phyloP scores from a whole-genome alignment of 1,139 yeast genomes.

The Taiozyma sp. region DNA sequence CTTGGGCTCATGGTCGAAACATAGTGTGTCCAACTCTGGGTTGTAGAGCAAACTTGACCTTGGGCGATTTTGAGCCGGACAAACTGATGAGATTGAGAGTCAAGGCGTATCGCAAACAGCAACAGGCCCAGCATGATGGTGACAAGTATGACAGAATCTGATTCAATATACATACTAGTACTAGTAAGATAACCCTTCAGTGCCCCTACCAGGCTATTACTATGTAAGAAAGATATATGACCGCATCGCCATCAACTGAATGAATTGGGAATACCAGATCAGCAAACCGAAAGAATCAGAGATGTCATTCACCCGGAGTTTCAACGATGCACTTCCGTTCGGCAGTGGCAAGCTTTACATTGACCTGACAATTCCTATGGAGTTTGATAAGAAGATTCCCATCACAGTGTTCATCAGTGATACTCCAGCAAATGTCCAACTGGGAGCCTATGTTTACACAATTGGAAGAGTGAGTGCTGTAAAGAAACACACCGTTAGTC shows the following conservation, averaged over 20 bases:
- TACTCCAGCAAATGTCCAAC: slow-evolving; percentile 2
- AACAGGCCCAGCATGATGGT: slow-evolving; percentile 4
- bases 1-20: slow-evolving; percentile 19
- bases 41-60: slow-evolving; percentile 25
- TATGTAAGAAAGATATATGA: no score
- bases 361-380: slow-evolving; percentile 5
- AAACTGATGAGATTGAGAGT: slow-evolving; percentile 47
- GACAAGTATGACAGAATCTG: slow-evolving; percentile 9
- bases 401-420: slow-evolving; percentile 8
- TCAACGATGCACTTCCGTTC: slow-evolving; percentile 1
- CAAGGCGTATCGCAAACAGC: slow-evolving; percentile 28
- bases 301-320: neutral
- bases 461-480: slow-evolving; percentile 9
- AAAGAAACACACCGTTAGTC: neutral
- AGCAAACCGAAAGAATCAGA: no score
- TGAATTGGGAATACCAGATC: no score
- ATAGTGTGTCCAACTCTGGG: slow-evolving; percentile 21
- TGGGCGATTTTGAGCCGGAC: slow-evolving; percentile 38
- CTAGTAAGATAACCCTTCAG: neutral
- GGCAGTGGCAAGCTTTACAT: slow-evolving; percentile 1
- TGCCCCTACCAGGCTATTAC: neutral
- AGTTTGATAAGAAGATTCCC: slow-evolving; percentile 5
- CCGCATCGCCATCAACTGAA: no score
- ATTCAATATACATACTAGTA: neutral
- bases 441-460: slow-evolving; percentile 17